Base-by-base conservation (phyloP, 108 stramenopile species). In the Schizochytrium sp. region DNA sequence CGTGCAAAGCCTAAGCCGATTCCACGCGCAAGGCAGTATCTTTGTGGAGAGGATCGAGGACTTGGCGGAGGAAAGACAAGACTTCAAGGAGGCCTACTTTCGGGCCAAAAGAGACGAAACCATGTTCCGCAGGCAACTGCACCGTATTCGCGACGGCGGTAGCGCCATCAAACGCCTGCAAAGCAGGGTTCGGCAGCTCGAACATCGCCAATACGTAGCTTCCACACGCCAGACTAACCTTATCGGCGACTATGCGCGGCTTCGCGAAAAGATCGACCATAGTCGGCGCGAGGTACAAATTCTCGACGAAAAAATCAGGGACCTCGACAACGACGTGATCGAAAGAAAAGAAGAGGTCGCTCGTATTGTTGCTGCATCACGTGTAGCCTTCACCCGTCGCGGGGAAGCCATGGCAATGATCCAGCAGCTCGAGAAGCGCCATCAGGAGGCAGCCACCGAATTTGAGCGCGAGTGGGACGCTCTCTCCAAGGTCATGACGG, bases 381-480 rank as follows among this genome's bases (percentile, higher is more conserved):
- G 51, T 34, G 51, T 45, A 28, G 76, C 76, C n/a, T 83, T 53
- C 4, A 5, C 19, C 12, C 45, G 51, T 21, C 76, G 76, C 48
- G 23, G 16, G 0, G 25, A 83, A 25, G 76, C 76, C 51, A 23
- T 83, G 48, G 45, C 0, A 10, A 23, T 6, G 28, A 83, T 83
- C n/a, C 45, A 34, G 51, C 6, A 53, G 23, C 76, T 83, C 25
- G 76, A 83, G 23, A 83, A 34, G 4, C n/a, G n/a, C 14, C 76
- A 83, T 45, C 48, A 83, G 16, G 48, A 53, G 16, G 51, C 51
- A 6, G 51, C 45, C 16, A 23, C 45, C 51, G 76, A 83, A 28
- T 83, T 83, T 53, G 76, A 83, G 76, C 45, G 51, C n/a, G 76
- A 83, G 76, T 83, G 76, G 76, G 51, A 83, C 28, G 76, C 76